Conservation (phyloP, 805 yeast species). For the Candida stauntonica region DNA sequence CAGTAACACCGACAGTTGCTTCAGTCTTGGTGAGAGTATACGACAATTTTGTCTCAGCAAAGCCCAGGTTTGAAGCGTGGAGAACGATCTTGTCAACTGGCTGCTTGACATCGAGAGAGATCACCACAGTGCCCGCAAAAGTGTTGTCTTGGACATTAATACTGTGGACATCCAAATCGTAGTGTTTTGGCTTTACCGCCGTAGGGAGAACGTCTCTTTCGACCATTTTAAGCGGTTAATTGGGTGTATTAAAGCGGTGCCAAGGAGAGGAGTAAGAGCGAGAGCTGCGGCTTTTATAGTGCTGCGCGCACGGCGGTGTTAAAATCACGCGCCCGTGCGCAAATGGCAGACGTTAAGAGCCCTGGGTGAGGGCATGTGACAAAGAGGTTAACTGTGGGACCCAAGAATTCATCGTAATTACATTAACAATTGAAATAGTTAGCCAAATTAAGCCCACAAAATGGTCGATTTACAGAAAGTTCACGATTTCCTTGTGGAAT, state of each 20-base stretch:
- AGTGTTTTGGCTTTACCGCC: slow-evolving; percentile 67
- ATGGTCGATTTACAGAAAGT: slow-evolving; percentile 26
- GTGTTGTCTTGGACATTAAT: slow-evolving; percentile 57
- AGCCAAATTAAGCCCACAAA: neutral
- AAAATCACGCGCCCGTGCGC: too few relatives aligned
- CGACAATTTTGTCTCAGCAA: slow-evolving; percentile 39
- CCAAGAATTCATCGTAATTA: too few relatives aligned
- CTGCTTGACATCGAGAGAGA: slow-evolving; percentile 50
- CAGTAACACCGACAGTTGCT: slow-evolving; percentile 19
- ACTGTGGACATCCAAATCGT: slow-evolving; percentile 54
- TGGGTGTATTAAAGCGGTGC: too few relatives aligned
- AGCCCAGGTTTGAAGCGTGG: slow-evolving; percentile 58
- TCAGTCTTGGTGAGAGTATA: slow-evolving; percentile 34
- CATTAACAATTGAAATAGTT: too few relatives aligned
- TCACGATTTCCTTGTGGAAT: slow-evolving; percentile 32
- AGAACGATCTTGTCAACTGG: slow-evolving; percentile 43
- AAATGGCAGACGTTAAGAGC: too few relatives aligned
- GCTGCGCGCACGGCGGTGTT: too few relatives aligned
- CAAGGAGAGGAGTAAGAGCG: too few relatives aligned
- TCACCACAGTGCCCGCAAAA: slow-evolving; percentile 49
- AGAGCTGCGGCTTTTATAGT: too few relatives aligned
- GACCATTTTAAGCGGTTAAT: too few relatives aligned
- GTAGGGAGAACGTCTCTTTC: slow-evolving; percentile 49
- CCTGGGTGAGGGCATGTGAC: too few relatives aligned
- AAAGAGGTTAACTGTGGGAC: too few relatives aligned